These are phyloP conservation scores for Flaveria ramosissima DNA, from an alignment of 129 eudicot genomes.

Conservation along the genomic window DNA sequence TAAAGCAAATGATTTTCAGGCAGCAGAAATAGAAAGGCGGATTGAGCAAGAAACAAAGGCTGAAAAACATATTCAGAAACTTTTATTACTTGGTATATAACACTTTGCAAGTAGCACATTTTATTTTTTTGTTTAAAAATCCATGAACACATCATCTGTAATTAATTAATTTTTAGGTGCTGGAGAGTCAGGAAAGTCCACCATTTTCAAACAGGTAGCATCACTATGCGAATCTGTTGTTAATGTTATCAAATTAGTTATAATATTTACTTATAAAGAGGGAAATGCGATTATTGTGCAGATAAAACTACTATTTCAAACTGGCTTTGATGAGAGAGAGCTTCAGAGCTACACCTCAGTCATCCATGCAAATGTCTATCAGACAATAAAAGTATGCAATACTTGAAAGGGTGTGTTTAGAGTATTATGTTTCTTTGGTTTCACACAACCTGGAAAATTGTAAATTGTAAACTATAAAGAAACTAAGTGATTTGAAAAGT, in stretches of 20 bases:
- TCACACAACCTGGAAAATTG: conserved; percentile 14
- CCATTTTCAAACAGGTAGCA: conserved; percentile 92
- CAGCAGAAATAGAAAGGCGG: conserved; percentile 93
- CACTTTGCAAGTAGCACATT: conserved; percentile 13
- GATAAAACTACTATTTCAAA: conserved; percentile 93
- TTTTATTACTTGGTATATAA: conserved; percentile 76
- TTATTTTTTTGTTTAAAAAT: conserved; percentile 13
- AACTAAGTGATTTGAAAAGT: conserved; percentile 3
- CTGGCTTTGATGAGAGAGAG: conserved; percentile 92
- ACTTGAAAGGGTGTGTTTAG: conserved; percentile 76
- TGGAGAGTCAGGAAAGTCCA: conserved; percentile 98
- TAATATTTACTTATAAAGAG: neutral
- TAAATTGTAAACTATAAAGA: conserved; percentile 17
- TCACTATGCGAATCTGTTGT: neutral
- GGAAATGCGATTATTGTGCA: conserved; percentile 39
- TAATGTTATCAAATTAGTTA: neutral
- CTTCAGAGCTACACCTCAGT: conserved; percentile 82
- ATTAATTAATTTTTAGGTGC: conserved; percentile 52
- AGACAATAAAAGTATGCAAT: conserved; percentile 96
- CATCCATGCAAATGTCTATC: conserved; percentile 95
- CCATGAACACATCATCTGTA: conserved; percentile 4
- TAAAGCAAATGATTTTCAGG: conserved; percentile 39
- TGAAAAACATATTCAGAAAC: conserved; percentile 89
- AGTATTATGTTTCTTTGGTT: conserved; percentile 54
- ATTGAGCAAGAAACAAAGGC: conserved; percentile 97